A percentile compares a stretch with the other conserved stretches of the same genome.
phyloP scores from a whole-genome alignment of 345 rosid species.

The Conringia planisiliqua region DNA sequence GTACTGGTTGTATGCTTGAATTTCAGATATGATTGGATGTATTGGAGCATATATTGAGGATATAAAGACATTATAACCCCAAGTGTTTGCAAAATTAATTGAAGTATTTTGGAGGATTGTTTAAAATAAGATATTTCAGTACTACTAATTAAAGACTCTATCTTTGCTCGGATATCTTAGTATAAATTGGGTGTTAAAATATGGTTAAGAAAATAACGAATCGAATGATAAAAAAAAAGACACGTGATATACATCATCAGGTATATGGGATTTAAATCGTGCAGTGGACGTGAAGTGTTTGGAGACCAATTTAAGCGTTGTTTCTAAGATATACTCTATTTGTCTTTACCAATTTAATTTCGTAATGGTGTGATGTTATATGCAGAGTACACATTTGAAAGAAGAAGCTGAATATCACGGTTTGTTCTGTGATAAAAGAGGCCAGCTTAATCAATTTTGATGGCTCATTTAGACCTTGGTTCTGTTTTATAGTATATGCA shows the following conservation, averaged over 20 bases:
- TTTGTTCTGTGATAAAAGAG: not conserved
- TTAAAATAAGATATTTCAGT: not conserved
- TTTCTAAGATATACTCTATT: too few species aligned
- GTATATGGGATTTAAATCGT: not conserved
- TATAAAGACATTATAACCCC: not conserved
- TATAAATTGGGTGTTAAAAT: too few species aligned
- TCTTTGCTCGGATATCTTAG: too few species aligned
- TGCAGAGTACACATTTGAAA: not conserved
- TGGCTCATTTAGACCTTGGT: not conserved
- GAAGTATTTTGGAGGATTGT: not conserved
- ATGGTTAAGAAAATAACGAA: not conserved
- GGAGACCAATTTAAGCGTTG: too few species aligned
- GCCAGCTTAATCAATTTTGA: not conserved
- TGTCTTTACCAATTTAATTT: not conserved
- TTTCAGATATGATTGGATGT: not conserved
- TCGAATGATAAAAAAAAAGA: not conserved
- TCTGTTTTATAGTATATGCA: not conserved
- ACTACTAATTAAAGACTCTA: too few species aligned
- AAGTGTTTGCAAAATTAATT: not conserved
- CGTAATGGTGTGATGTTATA: not conserved
- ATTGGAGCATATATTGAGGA: not conserved
- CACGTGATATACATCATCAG: too few species aligned
- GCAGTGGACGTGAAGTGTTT: too few species aligned
- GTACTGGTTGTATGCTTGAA: not conserved
- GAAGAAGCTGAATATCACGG: not conserved